phyloP scores from a whole-genome alignment of 2,329 filamentous ascomycete genomes.

The Trichoderma sp. region DNA sequence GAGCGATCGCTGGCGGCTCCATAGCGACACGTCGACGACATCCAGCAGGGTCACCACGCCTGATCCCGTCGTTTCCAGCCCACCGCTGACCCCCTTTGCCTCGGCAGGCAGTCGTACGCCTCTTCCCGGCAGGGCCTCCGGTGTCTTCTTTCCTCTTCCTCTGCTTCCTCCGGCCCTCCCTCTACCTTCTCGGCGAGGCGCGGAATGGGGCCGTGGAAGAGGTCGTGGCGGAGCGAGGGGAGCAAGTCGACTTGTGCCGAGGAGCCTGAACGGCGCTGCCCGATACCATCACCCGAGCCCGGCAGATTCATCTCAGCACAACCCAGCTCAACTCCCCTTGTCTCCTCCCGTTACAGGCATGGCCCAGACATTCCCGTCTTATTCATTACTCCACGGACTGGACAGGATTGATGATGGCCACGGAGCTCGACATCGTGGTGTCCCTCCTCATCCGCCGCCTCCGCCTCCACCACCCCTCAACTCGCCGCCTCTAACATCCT shows the following conservation, averaged over 20 bases:
- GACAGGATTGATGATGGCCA: background rate
- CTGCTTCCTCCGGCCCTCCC: constrained; percentile 29
- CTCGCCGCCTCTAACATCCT: background rate
- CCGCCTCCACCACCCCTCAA: constrained; percentile 16
- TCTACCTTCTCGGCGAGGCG: constrained; percentile 21
- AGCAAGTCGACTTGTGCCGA: constrained; percentile 20
- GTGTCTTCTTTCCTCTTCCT: constrained; percentile 27
- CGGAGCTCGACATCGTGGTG: background rate
- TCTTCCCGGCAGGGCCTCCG: constrained; percentile 27
- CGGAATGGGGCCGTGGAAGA: constrained; percentile 26
- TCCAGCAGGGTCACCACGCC: constrained; percentile 38
- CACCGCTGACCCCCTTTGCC: constrained; percentile 30
- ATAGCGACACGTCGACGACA: constrained; percentile 37
- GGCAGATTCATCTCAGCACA: constrained; percentile 14
- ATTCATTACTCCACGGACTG: background rate
- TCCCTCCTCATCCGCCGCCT: constrained; percentile 22
- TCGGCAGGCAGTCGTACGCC: constrained; percentile 28
- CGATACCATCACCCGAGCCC: constrained; percentile 6
- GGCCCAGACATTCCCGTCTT: background rate
- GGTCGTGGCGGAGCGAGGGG: constrained; percentile 23
- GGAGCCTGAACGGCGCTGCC: constrained; percentile 28
- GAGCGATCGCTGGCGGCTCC: constrained; percentile 36
- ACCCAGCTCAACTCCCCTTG: constrained; percentile 2
- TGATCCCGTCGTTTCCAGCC: constrained; percentile 32
- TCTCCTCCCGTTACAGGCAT: background rate